Base-by-base conservation (phyloP, 768 basidiomycete genomes). In the Trametes punicea region DNA sequence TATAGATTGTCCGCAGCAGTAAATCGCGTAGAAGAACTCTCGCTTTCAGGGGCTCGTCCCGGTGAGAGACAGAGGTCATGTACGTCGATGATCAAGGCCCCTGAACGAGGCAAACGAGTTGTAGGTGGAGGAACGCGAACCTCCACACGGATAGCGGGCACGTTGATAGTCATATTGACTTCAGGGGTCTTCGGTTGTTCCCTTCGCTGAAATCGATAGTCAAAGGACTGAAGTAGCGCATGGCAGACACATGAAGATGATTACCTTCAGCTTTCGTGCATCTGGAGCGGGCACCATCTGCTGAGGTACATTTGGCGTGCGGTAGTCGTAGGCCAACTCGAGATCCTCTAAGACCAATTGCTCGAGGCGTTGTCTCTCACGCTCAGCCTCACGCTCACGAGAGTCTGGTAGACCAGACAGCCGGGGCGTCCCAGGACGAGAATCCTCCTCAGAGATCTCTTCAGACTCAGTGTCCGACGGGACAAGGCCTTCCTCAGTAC, bases 91-190 rank as follows among this genome's bases (percentile, higher is more conserved):
- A 88, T 70, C 4, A 90, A 57, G 23, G 81, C 80, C 4, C 93
- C 91, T 40, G 91, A 91, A 23, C 88, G 81, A 16, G 74, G 75
- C 6, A 66, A 34, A 23, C 62, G 69, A 1, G 67, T 67, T 18
- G 73, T 66, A 4, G 84, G 84, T 27, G 90, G 76, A 5, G 85
- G 83, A 65, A 81, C 85, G 44, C 88, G 81, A 46, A 87, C 65
- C 66, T 93, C 81, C 20, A 87, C 41, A 18, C 93, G 83, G 41
- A 93, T 65, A 71, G 86, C 73, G 13, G 81, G 70, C 29, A 85
- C 75, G 18, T 67, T 69, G 36, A 88, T 61, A 1, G 65, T 64
- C 2, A 81, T 39, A n/a, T 29, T 45, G 27, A 33, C 21, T 33
- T 29, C 26, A 4, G 39, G 40, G 25, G 42, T 46, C 47, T 51